Percentiles rank a stretch among this genome's conserved stretches.
Conservation (phyloP, 345 rosid genomes). For the Sapria himalayana region DNA sequence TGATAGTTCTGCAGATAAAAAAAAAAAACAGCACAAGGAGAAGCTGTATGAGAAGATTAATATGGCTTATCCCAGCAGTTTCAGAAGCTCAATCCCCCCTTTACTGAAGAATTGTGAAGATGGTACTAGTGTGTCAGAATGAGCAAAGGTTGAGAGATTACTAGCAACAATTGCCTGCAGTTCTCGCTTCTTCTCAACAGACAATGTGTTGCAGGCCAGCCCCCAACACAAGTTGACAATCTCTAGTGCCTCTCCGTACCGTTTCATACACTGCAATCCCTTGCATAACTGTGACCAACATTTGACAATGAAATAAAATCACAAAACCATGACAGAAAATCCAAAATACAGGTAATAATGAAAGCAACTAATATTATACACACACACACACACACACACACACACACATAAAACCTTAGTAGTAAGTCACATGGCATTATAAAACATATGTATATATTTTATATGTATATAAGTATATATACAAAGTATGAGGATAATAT, state of each 20-base stretch:
- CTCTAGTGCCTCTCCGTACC: conserved; percentile 69
- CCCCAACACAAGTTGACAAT: conserved; percentile 22
- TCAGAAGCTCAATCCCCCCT: too few relatives aligned
- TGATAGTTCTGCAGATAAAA: conserved; percentile 42
- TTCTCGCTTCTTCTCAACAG: conserved; percentile 37
- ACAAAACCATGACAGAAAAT: neutral
- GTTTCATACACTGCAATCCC: conserved; percentile 48
- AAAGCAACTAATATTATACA: conserved; percentile 1
- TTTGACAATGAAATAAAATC: neutral
- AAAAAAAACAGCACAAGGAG: conserved; percentile 4
- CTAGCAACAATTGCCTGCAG: conserved; percentile 83
- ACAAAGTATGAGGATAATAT: conserved; percentile 1
- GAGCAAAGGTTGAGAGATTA: conserved; percentile 15
- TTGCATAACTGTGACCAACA: conserved; percentile 37
- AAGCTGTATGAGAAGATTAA: too few relatives aligned
- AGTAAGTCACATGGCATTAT: too few relatives aligned
- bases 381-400: too few relatives aligned
- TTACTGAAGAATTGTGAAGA: too few relatives aligned
- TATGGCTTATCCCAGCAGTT: too few relatives aligned
- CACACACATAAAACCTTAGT: too few relatives aligned
- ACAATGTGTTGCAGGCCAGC: conserved; percentile 16
- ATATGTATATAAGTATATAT: neutral
- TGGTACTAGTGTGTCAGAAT: too few relatives aligned
- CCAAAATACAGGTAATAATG: neutral
- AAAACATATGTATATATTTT: too few relatives aligned